Conservation (phyloP, 192 early-diverging fungal species). For the Backusella tarrabulga region DNA sequence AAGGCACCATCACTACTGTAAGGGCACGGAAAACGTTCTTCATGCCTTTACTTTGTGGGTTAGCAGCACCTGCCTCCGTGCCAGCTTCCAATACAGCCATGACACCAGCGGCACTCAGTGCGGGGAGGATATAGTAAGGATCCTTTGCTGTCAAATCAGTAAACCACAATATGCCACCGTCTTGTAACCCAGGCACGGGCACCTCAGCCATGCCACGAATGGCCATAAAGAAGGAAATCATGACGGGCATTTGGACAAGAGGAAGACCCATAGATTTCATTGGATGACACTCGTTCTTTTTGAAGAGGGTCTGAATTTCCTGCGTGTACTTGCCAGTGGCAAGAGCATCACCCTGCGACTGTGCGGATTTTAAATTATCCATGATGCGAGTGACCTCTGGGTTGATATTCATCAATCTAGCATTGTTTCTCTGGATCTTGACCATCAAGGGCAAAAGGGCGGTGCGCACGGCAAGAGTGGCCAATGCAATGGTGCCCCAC, state of each 20-base stretch:
- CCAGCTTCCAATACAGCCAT: constrained; percentile 67
- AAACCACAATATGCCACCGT: constrained; percentile 83
- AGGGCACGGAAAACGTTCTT: constrained; percentile 46
- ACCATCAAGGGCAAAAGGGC: constrained; percentile 71
- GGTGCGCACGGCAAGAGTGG: constrained; percentile 68
- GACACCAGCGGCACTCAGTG: constrained; percentile 66
- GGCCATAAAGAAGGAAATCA: constrained; percentile 84
- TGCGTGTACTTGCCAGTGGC: constrained; percentile 46
- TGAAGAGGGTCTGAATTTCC: constrained; percentile 63
- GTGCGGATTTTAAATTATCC: constrained; percentile 61
- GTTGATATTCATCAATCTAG: constrained; percentile 67
- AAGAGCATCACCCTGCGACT: constrained; percentile 53
- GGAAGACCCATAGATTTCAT: constrained; percentile 60
- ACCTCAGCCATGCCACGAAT: constrained; percentile 76
- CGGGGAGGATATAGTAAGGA: constrained; percentile 81
- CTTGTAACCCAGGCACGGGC: constrained; percentile 77
- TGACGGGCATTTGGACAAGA: constrained; percentile 74
- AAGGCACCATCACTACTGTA: constrained; percentile 42
- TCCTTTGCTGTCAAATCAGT: constrained; percentile 79
- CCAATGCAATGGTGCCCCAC: constrained; percentile 84
- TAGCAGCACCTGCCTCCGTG: constrained; percentile 39
- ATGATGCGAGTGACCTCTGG: constrained; percentile 68
- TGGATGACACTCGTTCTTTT: constrained; percentile 62
- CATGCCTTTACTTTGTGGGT: constrained; percentile 38
- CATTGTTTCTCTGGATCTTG: constrained; percentile 68